Evolutionary conservation across 495 filamentous ascomycete species (phyloP), one percentile per base, ranked within the genome.

Genomic region (Hypoxylon intermedium): DNA sequence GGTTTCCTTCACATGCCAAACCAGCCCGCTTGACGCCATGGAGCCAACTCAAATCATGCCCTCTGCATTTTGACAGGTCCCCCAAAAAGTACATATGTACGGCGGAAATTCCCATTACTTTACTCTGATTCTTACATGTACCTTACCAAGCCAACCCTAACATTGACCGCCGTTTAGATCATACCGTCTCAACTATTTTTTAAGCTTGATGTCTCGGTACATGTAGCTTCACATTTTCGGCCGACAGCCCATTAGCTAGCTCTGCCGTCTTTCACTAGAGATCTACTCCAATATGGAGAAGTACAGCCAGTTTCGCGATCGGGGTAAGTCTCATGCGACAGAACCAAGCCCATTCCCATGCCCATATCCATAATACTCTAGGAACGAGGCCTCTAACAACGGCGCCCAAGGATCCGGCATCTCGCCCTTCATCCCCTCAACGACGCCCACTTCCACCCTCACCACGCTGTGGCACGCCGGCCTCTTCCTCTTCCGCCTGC

Each of bases 271-370:
- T 30, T 20, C 43, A 26, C 46, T 33, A 23, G 43, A 23, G 6
- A 13, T 56, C 28, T 49, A 47, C 11, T 9, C 21, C 43, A 72
- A 12, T 23, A 98, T 98, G 94, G 94, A 98, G 83, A 97, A 96
- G 74, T 98, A 91, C 74, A 93, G 92, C 7, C 92, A 97, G 72
- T 99, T 89, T 64, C 87, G 94, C 52, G 94, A 99, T 77, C 85
- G 90, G 85, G 94, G 94, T 88, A 80, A 62, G 78, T 70, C 9
- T 16, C 13, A 34, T 44, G n/a, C 52, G 12, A 3, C 43, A 42
- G 5, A 57, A 50, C 40, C 37, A 3, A 18, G n/a, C 37, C 11
- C 19, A 5, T 15, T 28, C 28, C 13, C 4, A 23, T 21, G 5
- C 36, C 16, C 12, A 28, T 7, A 16, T 41, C 49, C 20, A 23